Base-by-base conservation (phyloP, 176 grass and related monocot species). In the Cocos nucifera region DNA sequence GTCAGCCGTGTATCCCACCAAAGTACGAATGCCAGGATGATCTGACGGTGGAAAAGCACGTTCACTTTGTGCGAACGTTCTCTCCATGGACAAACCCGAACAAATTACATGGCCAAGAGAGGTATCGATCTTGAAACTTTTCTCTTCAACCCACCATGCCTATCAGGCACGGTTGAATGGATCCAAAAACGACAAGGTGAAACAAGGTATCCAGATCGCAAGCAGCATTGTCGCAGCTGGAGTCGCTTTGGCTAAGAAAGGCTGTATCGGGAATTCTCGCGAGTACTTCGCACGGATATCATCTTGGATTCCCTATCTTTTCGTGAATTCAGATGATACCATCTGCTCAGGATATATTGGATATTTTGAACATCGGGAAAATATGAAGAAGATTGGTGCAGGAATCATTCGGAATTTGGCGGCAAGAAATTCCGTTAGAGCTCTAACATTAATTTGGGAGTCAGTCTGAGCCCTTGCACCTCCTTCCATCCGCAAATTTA, bases 141-240 rank as follows among this genome's bases (percentile, higher is more conserved):
- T 67, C 81, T 95, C 54, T 95, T 95, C 69, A 86, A 95, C 35
- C 78, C 85, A 22, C 85, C 85, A 57, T 95, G 78, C 76, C 7
- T 77, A 50, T 79, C 81, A 4, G 73, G 54, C 20, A 78, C 78
- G 2, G 61, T 95, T 59, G 89, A 95, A 73, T 67, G n/a, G 68
- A 95, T 95, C 78, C 69, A n/a, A 22, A 22, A 57, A 75, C 55
- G 9, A n/a, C 64, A 72, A 65, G 65, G 56, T 95, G 50, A 79
- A 65, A 74, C 25, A 75, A 30, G 75, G 78, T 48, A 51, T 95
- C 67, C 74, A 78, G 69, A 78, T 95, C 50, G 75, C 78, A 15
- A 65, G 57, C 28, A 89, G 85, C 77, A 77, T 82, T 53, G 39
- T 95, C 48, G 85, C 78, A 23, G 81, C 76, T 9, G 81, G 75